These are phyloP conservation scores for Herpetospermum pedunculosum DNA, from an alignment of 306 rosid genomes.

Conservation along the genomic window DNA sequence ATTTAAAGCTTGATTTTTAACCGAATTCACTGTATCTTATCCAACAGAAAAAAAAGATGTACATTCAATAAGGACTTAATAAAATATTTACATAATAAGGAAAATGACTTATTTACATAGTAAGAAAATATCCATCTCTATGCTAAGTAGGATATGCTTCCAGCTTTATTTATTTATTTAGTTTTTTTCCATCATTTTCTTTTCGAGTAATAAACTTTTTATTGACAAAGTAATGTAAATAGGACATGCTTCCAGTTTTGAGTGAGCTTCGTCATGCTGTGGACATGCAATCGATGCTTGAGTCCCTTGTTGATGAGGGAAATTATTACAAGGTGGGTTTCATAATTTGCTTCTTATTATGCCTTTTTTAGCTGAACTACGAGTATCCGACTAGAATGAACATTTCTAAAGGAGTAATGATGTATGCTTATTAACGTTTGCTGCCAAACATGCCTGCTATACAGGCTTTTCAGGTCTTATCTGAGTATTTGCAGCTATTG, in stretches of 20 bases:
- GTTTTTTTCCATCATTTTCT: neutral
- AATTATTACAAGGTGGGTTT: constrained; percentile 78
- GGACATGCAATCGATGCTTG: constrained; percentile 83
- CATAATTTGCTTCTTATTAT: constrained; percentile 15
- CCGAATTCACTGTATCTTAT: no score
- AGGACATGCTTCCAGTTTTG: constrained; percentile 86
- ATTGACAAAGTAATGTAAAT: constrained; percentile 14
- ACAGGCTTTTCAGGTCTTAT: constrained; percentile 95
- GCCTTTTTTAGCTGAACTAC: constrained; percentile 12
- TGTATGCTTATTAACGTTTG: constrained; percentile 4
- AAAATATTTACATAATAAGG: no score
- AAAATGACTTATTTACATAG: no score
- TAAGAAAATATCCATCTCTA: neutral
- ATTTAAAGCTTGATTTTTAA: no score
- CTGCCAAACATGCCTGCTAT: constrained; percentile 18
- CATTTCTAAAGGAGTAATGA: neutral
- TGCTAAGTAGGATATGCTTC: neutral
- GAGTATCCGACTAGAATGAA: neutral
- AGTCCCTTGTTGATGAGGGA: constrained; percentile 79
- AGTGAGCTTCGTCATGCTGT: constrained; percentile 67
- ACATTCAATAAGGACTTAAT: no score
- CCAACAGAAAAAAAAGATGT: no score
- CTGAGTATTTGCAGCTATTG: constrained; percentile 87
- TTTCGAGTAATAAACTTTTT: constrained; percentile 11
- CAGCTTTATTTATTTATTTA: neutral